These are phyloP conservation scores for Paxillus rubicundulus DNA, from an alignment of 768 basidiomycete genomes.

Conservation along the genomic window DNA sequence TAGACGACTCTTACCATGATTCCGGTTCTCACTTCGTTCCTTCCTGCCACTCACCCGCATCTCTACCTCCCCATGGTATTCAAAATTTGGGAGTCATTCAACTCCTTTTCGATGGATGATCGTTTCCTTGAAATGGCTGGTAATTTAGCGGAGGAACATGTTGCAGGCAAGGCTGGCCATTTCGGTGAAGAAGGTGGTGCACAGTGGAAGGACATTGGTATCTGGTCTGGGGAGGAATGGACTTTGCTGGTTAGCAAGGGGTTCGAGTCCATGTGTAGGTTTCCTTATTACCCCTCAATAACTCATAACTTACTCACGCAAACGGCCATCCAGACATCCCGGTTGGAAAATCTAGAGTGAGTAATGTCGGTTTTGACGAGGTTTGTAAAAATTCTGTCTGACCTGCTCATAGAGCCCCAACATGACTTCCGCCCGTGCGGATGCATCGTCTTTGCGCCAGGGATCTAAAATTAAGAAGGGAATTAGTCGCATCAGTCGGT, in stretches of 20 bases:
- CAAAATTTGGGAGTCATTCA: slow-evolving; percentile 76
- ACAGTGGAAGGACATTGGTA: slow-evolving; percentile 81
- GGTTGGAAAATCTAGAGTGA: slow-evolving; percentile 65
- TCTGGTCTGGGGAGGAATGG: slow-evolving; percentile 86
- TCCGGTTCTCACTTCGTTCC: slow-evolving; percentile 74
- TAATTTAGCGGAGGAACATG: slow-evolving; percentile 68
- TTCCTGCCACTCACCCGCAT: slow-evolving; percentile 64
- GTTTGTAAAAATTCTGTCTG: neutral
- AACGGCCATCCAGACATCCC: slow-evolving; percentile 27
- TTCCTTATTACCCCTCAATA: neutral
- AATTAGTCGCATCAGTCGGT: slow-evolving; percentile 58
- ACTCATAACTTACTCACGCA: slow-evolving; percentile 37
- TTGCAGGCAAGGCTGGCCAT: slow-evolving; percentile 56
- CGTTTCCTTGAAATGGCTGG: slow-evolving; percentile 70
- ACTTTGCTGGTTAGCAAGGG: slow-evolving; percentile 79
- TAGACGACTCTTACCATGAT: slow-evolving; percentile 71
- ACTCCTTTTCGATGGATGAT: slow-evolving; percentile 71
- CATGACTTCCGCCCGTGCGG: slow-evolving; percentile 69
- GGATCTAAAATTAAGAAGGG: slow-evolving; percentile 66
- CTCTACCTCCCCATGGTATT: slow-evolving; percentile 72
- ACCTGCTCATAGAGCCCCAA: slow-evolving; percentile 49
- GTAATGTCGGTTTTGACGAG: slow-evolving; percentile 2
- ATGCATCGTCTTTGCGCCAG: slow-evolving; percentile 53
- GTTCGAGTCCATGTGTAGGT: slow-evolving; percentile 71
- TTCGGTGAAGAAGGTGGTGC: slow-evolving; percentile 55